These are phyloP conservation scores for Cyamopsis tetragonoloba DNA, from an alignment of 306 rosid genomes.

Conservation along the genomic window DNA sequence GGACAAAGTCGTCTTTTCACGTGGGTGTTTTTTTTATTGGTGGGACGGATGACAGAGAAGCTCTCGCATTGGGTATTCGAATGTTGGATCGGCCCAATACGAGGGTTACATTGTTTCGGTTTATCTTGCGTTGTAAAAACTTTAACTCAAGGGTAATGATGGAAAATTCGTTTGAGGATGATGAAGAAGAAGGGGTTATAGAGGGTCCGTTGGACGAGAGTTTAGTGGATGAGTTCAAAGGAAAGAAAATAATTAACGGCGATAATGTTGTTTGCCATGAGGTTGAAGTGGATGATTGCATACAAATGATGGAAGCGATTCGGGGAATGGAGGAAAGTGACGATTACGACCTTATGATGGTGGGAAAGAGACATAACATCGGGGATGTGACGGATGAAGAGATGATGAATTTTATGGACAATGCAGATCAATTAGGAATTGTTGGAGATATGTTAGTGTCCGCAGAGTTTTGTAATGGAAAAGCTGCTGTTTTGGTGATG, in stretches of 20 bases:
- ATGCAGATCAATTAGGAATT: constrained; percentile 40
- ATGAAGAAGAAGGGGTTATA: not conserved
- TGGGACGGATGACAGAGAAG: constrained; percentile 53
- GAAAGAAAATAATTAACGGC: not conserved
- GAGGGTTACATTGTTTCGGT: constrained; percentile 13
- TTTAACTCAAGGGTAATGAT: not conserved
- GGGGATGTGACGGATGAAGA: constrained; percentile 21
- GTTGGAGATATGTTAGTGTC: constrained; percentile 53
- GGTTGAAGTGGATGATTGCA: constrained; percentile 37
- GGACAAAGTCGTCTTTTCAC: constrained; percentile 5
- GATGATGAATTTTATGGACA: constrained; percentile 43
- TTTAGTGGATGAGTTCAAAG: constrained; percentile 43
- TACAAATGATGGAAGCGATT: constrained; percentile 17
- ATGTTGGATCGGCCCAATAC: constrained; percentile 28
- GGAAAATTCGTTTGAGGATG: not conserved
- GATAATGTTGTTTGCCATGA: constrained; percentile 15
- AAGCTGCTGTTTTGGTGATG: constrained; percentile 36
- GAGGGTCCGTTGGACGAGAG: constrained; percentile 36
- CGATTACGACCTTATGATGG: constrained; percentile 37
- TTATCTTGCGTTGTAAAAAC: not conserved
- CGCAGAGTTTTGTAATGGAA: constrained; percentile 38
- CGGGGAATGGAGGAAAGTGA: not conserved
- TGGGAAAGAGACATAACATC: constrained; percentile 34
- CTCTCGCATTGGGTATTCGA: constrained; percentile 38
- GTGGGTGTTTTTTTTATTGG: constrained; percentile 40